These are phyloP conservation scores for Psilocybe mexicana DNA, from an alignment of 1,284 basidiomycete species.

Conservation along the genomic window DNA sequence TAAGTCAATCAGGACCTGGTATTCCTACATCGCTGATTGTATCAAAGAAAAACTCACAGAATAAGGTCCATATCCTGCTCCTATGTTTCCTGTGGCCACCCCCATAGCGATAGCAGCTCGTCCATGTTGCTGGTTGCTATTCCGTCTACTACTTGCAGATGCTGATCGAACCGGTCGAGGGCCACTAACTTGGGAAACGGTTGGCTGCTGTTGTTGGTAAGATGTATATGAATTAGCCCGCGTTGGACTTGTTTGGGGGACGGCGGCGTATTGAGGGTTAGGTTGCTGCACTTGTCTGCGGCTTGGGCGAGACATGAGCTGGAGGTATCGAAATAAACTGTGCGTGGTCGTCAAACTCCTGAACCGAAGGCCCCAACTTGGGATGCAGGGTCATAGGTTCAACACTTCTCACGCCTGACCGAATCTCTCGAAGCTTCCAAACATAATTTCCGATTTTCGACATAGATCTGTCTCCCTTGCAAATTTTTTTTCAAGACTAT, in stretches of 20 bases:
- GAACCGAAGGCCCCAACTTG: conserved; percentile 19
- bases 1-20: background rate
- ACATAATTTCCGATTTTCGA: no score
- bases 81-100: conserved; percentile 73
- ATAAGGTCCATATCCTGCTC: conserved; percentile 77
- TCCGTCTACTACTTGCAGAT: conserved; percentile 23
- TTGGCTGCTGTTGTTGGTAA: conserved; percentile 13
- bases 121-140: conserved; percentile 26
- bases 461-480: no score
- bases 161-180: conserved; percentile 30
- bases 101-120: conserved; percentile 63
- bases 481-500: no score
- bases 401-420: conserved; percentile 23
- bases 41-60: conserved; percentile 51
- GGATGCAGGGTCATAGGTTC: conserved; percentile 13
- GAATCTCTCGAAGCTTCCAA: background rate
- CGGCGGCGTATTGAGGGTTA: conserved; percentile 35
- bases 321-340: conserved; percentile 22
- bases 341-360: conserved; percentile 12
- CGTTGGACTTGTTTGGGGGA: conserved; percentile 32
- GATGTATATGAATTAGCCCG: conserved; percentile 15
- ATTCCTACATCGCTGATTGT: background rate
- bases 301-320: conserved; percentile 37
- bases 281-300: conserved; percentile 32
- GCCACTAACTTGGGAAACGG: conserved; percentile 20